Conservation (phyloP, 768 basidiomycete genomes). For the Paxillus involutus region DNA sequence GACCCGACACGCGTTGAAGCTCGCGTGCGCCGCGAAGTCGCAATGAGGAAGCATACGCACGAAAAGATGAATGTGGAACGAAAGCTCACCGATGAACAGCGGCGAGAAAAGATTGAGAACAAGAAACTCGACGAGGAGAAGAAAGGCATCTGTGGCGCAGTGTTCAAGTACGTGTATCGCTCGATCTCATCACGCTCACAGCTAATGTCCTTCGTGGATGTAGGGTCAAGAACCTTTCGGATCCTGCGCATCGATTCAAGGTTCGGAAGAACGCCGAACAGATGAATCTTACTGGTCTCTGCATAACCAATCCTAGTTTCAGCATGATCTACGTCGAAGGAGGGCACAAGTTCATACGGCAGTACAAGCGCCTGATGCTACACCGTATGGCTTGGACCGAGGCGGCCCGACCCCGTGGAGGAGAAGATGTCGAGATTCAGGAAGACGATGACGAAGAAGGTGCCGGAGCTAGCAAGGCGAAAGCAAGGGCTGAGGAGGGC, state of each 20-base stretch:
- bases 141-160: conserved; percentile 77
- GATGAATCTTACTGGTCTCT: conserved; percentile 81
- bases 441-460: conserved; percentile 46
- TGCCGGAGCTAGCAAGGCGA: conserved; percentile 23
- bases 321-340: conserved; percentile 94
- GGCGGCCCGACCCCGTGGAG: conserved; percentile 75
- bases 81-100: conserved; percentile 89
- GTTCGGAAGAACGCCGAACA: conserved; percentile 96
- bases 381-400: conserved; percentile 94
- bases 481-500: conserved; percentile 35
- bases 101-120: conserved; percentile 80
- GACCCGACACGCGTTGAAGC: conserved; percentile 98
- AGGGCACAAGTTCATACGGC: conserved; percentile 77
- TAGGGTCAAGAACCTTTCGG: conserved; percentile 85
- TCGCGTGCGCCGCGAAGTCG: conserved; percentile 90
- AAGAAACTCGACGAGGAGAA: conserved; percentile 89
- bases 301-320: conserved; percentile 88
- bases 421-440: conserved; percentile 69
- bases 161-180: conserved; percentile 76
- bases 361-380: conserved; percentile 86
- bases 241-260: conserved; percentile 94
- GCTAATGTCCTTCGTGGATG: background rate
- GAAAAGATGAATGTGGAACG: conserved; percentile 93
- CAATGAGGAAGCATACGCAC: conserved; percentile 83
- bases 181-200: background rate